Conservation (phyloP, 148 eudicot species). For the Euryodendron excelsum region DNA sequence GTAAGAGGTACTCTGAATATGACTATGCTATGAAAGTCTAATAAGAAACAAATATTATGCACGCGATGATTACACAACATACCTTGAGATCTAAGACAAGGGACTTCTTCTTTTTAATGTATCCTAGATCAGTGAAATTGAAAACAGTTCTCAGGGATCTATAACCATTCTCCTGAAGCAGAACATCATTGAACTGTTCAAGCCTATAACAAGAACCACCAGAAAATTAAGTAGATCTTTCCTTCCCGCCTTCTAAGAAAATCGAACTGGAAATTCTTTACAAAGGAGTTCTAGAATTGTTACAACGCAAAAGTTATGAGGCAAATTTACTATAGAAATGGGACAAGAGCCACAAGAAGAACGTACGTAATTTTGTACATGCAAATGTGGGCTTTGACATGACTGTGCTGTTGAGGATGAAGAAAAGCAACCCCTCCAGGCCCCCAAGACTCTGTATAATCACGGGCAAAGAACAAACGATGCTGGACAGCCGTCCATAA, state of each 20-base stretch:
- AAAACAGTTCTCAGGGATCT: too few species aligned
- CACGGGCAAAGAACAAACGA: slow-evolving; percentile 80
- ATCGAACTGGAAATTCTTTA: too few species aligned
- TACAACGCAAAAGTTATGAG: too few species aligned
- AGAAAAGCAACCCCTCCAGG: slow-evolving; percentile 93
- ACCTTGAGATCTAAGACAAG: too few species aligned
- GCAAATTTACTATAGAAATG: too few species aligned
- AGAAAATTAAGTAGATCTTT: too few species aligned
- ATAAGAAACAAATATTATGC: background rate
- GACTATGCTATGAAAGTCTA: too few species aligned
- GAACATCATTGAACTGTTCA: slow-evolving; percentile 94
- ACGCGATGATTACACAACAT: too few species aligned
- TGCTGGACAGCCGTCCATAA: slow-evolving; percentile 64
- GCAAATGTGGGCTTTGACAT: slow-evolving; percentile 57
- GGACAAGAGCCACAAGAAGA: slow-evolving; percentile 13
- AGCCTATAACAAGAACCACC: slow-evolving; percentile 55
- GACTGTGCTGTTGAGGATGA: slow-evolving; percentile 52
- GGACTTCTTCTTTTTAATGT: slow-evolving; percentile 30
- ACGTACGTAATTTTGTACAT: slow-evolving; percentile 79
- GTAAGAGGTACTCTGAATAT: too few species aligned
- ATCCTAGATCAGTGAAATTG: slow-evolving; percentile 41
- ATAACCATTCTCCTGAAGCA: slow-evolving; percentile 67
- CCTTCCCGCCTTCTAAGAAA: too few species aligned
- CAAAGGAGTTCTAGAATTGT: too few species aligned
- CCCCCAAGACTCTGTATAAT: slow-evolving; percentile 67